Evolutionary conservation across 106 monocot species (phyloP).

Genomic region (Allium fistulosum): DNA sequence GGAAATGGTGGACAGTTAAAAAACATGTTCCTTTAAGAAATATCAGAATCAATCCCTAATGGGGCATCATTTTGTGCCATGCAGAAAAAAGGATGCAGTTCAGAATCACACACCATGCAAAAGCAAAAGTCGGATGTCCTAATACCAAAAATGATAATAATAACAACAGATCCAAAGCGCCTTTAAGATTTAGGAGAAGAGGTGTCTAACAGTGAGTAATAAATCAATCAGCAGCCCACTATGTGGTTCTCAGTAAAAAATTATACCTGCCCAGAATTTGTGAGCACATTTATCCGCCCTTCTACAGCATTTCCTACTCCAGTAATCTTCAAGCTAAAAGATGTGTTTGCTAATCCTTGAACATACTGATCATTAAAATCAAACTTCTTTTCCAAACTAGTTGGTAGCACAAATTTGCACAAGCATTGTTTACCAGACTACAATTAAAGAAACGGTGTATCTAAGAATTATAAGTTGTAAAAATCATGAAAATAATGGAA

Average conservation of each 20-base stretch:
- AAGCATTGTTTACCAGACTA: slow-evolving; percentile 84
- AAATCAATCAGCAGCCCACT: too few relatives aligned
- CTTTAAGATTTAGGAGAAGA: too few relatives aligned
- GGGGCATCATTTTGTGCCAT: background rate
- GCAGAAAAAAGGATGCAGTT: background rate
- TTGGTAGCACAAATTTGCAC: slow-evolving; percentile 65
- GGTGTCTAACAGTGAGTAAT: too few relatives aligned
- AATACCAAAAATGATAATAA: background rate
- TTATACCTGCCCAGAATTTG: slow-evolving; percentile 62
- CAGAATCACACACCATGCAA: background rate
- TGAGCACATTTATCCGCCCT: slow-evolving; percentile 60
- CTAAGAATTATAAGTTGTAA: too few relatives aligned
- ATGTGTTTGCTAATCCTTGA: slow-evolving; percentile 7
- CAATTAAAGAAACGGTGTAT: background rate
- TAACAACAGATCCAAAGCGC: background rate
- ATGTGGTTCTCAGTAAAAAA: background rate
- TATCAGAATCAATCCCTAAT: too few relatives aligned
- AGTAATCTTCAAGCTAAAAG: slow-evolving; percentile 44
- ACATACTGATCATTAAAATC: slow-evolving; percentile 10
- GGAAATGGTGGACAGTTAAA: too few relatives aligned
- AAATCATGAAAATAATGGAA: background rate
- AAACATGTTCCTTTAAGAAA: too few relatives aligned
- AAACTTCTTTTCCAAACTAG: slow-evolving; percentile 23
- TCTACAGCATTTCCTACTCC: slow-evolving; percentile 68
- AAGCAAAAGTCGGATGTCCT: background rate